Base-by-base conservation (phyloP, 1,284 basidiomycete genomes). In the Stygiomarasmius scandens region DNA sequence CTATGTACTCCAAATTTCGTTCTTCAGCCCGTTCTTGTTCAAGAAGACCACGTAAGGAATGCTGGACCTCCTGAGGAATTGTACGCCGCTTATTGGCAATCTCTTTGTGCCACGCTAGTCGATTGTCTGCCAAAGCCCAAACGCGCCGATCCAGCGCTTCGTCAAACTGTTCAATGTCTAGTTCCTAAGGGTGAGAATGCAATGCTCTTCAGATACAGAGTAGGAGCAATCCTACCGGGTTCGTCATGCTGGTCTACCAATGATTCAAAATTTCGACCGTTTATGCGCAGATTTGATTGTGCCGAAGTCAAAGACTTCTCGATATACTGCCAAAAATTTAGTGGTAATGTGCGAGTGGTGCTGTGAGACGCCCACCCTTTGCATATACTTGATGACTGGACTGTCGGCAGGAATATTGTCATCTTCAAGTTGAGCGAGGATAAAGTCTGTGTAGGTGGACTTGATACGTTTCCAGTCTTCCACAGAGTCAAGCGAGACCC, bases 71-170 rank as follows among this genome's bases (percentile, higher is more conserved):
- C n/a, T 46, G 25, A 20, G 56, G 56, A 10, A 49, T 46, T 19
- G 47, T 58, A n/a, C 56, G 41, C 36, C 56, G 41, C 24, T 52
- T 53, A 20, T 27, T 43, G 16, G 56, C 25, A 34, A 58, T 41
- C n/a, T 23, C 38, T 46, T 54, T 53, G 52, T 58, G 51, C 56
- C 50, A 53, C 14, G 51, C 50, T 38, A 58, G 52, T 48, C 56
- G 50, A 43, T 46, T 53, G 45, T 58, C 56, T n/a, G 56, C 56
- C 32, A 58, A 25, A 23, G 56, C 53, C 56, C 56, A 58, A 43
- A 58, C 48, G 16, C 25, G 50, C 27, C 56, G 47, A 19, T 58
- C 56, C 16, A 58, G 52, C n/a, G 51, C 56, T 36, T 58, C 56
- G 41, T 58, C 56, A 23, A 58, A 58, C 11, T 38, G 51, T 19